These are phyloP conservation scores for Candida pseudofarinosa DNA, from an alignment of 805 yeast genomes.

Conservation along the genomic window DNA sequence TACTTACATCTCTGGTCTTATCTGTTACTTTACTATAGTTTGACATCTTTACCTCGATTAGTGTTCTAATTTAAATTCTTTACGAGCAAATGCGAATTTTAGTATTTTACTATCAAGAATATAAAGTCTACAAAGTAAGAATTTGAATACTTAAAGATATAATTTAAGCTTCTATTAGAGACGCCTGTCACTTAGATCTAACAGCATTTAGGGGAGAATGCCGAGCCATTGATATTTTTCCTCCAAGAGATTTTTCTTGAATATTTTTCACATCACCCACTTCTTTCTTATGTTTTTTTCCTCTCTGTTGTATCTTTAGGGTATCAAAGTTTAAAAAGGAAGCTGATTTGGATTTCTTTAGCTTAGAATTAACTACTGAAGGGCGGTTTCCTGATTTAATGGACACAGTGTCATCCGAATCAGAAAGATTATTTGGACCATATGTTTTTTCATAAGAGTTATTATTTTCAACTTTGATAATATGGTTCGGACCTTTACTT, in stretches of 20 bases:
- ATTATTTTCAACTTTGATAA: not conserved
- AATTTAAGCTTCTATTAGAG: not conserved
- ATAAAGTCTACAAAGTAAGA: not conserved
- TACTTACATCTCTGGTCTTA: not conserved
- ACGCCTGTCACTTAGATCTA: not conserved
- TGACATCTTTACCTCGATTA: not conserved
- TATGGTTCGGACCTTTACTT: not conserved
- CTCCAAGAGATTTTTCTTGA: not conserved
- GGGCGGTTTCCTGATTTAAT: not conserved
- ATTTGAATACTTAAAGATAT: not conserved
- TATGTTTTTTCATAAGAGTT: not conserved
- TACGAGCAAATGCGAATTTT: not conserved
- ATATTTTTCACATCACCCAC: not conserved
- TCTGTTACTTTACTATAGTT: constrained; percentile 2
- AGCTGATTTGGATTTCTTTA: constrained; percentile 7
- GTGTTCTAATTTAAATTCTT: no score
- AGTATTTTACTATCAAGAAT: not conserved
- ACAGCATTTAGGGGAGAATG: not conserved
- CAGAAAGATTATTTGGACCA: not conserved
- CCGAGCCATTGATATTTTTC: not conserved
- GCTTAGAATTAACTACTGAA: not conserved
- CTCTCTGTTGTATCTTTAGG: constrained; percentile 6
- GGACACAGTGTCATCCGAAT: not conserved
- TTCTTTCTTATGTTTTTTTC: not conserved
- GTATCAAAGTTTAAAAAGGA: constrained; percentile 10